Base-by-base conservation (phyloP, 169 alveolate species). In the Plasmodium inui region DNA sequence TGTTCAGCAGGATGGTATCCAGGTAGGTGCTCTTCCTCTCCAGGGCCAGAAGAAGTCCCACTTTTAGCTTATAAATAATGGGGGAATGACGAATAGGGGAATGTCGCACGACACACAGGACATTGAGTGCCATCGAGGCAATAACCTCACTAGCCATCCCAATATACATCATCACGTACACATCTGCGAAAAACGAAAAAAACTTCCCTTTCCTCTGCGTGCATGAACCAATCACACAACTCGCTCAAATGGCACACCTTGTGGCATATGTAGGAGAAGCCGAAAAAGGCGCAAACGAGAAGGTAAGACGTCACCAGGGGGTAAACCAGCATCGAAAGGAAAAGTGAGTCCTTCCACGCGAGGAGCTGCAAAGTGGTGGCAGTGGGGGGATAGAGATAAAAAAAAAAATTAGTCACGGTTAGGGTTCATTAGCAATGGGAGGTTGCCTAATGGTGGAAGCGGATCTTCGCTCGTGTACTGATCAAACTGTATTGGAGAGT, bases 281-380 rank as follows among this genome's bases (percentile, higher is more conserved):
- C 94, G 14, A 57, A 88, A 3, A 88, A 57, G 34, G 94, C 73
- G 41, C 94, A 88, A n/a, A 53, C 32, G 44, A 88, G 78, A 28
- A 88, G 30, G 50, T 88, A 88, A 10, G 89, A 28, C 50, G 10
- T 26, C 22, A 88, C 39, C 10, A 88, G 17, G 9, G 85, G 46
- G 71, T 79, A 76, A 14, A 80, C 1, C 22, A 78, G 41, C 50
- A 61, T 3, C 34, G 90, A 88, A 44, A 78, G 22, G 9, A 34
- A 37, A 30, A 34, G 26, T 17, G 61, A 74, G 6, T 72, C 26
- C 10, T 50, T 86, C 26, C 61, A 34, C 1, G 61, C 22, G 2
- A 73, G 67, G 22, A 32, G 46, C 93, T 86, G 71, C 32, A 85
- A 5, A 41, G 61, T 10, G 44, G 46, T 72, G 72, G 50, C 28